Conservation (phyloP, 257 asterid genomes). For the Penstemon newberryi region DNA sequence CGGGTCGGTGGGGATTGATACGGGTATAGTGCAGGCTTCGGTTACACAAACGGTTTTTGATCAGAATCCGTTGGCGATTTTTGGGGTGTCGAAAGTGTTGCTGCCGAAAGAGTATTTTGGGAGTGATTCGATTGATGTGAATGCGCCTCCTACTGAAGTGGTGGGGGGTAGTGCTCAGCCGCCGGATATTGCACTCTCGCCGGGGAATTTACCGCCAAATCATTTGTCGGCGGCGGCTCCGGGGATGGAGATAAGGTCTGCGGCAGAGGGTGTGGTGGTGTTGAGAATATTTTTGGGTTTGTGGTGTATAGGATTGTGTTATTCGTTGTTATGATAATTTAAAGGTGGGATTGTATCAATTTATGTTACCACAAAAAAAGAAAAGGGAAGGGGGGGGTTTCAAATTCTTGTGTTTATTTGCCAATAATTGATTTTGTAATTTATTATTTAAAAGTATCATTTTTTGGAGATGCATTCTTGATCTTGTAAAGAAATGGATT, state of each 20-base stretch:
- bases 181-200: slow-evolving; percentile 52
- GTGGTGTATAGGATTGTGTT: slow-evolving; percentile 54
- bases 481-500: slow-evolving; percentile 43
- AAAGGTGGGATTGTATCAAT: slow-evolving; percentile 32
- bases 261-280: slow-evolving; percentile 31
- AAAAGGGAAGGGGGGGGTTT: background rate
- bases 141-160: slow-evolving; percentile 35
- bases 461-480: slow-evolving; percentile 32
- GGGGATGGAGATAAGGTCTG: slow-evolving; percentile 44
- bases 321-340: slow-evolving; percentile 30
- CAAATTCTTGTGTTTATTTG: slow-evolving; percentile 31
- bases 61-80: slow-evolving; percentile 88
- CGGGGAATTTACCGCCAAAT: slow-evolving; percentile 49
- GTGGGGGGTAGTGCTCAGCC: slow-evolving; percentile 49
- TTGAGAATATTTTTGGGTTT: slow-evolving; percentile 38
- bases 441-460: slow-evolving; percentile 9
- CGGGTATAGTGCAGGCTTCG: slow-evolving; percentile 71
- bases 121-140: slow-evolving; percentile 48
- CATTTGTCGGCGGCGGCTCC: slow-evolving; percentile 63
- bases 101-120: slow-evolving; percentile 77
- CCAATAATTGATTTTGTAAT: slow-evolving; percentile 23
- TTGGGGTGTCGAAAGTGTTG: slow-evolving; percentile 73
- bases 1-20: slow-evolving; percentile 71
- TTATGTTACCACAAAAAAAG: background rate
- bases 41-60: slow-evolving; percentile 87